Base-by-base conservation (phyloP, 2,329 filamentous ascomycete species). In the Botrytis pseudocinerea region DNA sequence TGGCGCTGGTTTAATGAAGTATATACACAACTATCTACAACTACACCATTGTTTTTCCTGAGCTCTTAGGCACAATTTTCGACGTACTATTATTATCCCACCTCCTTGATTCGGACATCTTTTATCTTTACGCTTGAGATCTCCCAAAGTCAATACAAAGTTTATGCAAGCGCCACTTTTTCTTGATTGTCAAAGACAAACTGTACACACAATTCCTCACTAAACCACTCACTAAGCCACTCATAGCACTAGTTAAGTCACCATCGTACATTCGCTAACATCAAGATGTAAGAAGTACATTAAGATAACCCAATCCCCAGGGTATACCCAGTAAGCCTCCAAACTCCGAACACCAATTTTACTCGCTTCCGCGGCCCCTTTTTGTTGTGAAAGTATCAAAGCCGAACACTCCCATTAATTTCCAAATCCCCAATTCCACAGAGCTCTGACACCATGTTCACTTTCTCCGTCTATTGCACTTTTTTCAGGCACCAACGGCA, bases 21-120 rank as follows among this genome's bases (percentile, higher is more conserved):
- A 28, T 44, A 28, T 28, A 28, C 25, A 6, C 38, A 63, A 28
- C 61, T 28, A 12, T 44, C 0, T 2, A 44, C 12, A 28, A n/a
- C 25, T 28, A 63, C n/a, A 62, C 4, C 12, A 16, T n/a, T 40
- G n/a, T 8, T 12, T 25, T 8, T 42, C 2, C 3, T n/a, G 2
- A n/a, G 14, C 12, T 62, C 6, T n/a, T 35, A 62, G 14, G 35
- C 22, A 18, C 6, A 1, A 12, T 2, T 12, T 5, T 22, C 12
- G 16, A 9, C 6, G 12, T 12, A 3, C 8, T 18, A 0, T 40
- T n/a, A 40, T 1, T n/a, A 18, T 40, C n/a, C 4, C 0, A n/a
- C 48, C 22, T 51, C 48, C 25, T 51, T 51, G 48, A n/a, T n/a
- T 51, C 25, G 1, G 5, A n/a, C n/a, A 14, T 35, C 22, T 12